Evolutionary conservation across 805 yeast species (phyloP).

Genomic region (Cyberlindnera misumaiensis): DNA sequence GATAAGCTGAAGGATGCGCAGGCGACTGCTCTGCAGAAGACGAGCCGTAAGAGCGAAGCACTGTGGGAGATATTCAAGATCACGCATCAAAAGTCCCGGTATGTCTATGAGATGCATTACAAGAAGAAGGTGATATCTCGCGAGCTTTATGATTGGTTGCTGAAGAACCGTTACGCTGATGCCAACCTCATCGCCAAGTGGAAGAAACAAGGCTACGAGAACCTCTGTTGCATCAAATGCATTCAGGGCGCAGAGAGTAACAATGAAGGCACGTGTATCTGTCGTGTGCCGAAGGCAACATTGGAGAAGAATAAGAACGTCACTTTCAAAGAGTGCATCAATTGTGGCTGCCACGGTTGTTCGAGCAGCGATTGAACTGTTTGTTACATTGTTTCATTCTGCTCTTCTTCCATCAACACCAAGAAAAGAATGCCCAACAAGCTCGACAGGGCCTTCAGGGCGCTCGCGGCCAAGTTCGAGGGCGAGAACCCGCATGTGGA

Average conservation of each 20-base stretch:
- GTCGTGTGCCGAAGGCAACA: conserved; percentile 71
- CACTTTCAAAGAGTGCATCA: conserved; percentile 52
- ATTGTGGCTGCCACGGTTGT: conserved; percentile 85
- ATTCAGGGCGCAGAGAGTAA: conserved; percentile 56
- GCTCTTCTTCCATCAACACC: too few relatives aligned
- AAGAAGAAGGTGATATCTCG: conserved; percentile 59
- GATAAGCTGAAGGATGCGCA: conserved; percentile 51
- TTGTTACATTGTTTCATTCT: background rate
- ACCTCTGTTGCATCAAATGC: conserved; percentile 76
- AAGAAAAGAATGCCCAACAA: too few relatives aligned
- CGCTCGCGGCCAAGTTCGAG: background rate
- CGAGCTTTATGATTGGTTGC: conserved; percentile 67
- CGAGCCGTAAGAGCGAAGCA: conserved; percentile 44
- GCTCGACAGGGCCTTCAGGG: conserved; percentile 1
- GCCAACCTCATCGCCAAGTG: conserved; percentile 72
- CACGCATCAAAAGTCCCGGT: conserved; percentile 71
- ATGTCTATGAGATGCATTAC: conserved; percentile 68
- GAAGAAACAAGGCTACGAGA: conserved; percentile 82
- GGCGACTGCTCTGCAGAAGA: conserved; percentile 29
- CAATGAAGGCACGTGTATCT: conserved; percentile 69
- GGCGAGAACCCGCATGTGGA: conserved; percentile 1
- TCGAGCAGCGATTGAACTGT: conserved; percentile 54
- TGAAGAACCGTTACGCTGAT: conserved; percentile 62
- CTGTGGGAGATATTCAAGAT: conserved; percentile 66
- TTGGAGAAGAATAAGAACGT: conserved; percentile 29